phyloP scores from a whole-genome alignment of 2,329 filamentous ascomycete genomes.

The Trichoderma endophyticum region DNA sequence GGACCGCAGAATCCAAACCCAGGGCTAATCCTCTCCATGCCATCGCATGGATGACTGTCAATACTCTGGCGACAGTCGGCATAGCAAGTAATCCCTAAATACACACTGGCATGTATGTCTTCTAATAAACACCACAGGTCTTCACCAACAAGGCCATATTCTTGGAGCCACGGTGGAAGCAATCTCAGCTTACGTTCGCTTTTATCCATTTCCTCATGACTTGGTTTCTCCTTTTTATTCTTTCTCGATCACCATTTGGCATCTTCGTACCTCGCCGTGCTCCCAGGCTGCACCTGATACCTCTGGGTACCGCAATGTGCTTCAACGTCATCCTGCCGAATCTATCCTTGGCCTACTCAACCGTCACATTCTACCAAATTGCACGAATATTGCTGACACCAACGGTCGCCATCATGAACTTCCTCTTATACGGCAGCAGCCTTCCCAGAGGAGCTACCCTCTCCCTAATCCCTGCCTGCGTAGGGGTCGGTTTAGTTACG shows the following conservation, averaged over 20 bases:
- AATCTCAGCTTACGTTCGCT: constrained; percentile 63
- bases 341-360: constrained; percentile 63
- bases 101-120: constrained; percentile 5
- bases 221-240: constrained; percentile 58
- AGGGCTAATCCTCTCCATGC: background rate
- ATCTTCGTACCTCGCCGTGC: constrained; percentile 59
- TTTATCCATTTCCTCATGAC: constrained; percentile 68
- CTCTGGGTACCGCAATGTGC: constrained; percentile 64
- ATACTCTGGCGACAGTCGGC: constrained; percentile 60
- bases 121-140: constrained; percentile 40
- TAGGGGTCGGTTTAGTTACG: constrained; percentile 63
- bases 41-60: constrained; percentile 57
- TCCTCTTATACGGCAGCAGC: constrained; percentile 54
- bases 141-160: constrained; percentile 71
- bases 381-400: constrained; percentile 66
- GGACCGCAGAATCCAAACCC: background rate
- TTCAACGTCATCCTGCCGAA: constrained; percentile 69
- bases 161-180: constrained; percentile 57
- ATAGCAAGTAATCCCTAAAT: constrained; percentile 45
- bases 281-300: constrained; percentile 55
- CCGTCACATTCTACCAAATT: constrained; percentile 68
- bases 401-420: constrained; percentile 63
- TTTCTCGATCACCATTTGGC: constrained; percentile 56
- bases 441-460: constrained; percentile 53
- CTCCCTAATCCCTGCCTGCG: constrained; percentile 58